A percentile compares a stretch with the other conserved stretches of the same genome.
Evolutionary conservation across 441 rosid genomes (phyloP).

Genomic region (Rhodomyrtus psidioides): DNA sequence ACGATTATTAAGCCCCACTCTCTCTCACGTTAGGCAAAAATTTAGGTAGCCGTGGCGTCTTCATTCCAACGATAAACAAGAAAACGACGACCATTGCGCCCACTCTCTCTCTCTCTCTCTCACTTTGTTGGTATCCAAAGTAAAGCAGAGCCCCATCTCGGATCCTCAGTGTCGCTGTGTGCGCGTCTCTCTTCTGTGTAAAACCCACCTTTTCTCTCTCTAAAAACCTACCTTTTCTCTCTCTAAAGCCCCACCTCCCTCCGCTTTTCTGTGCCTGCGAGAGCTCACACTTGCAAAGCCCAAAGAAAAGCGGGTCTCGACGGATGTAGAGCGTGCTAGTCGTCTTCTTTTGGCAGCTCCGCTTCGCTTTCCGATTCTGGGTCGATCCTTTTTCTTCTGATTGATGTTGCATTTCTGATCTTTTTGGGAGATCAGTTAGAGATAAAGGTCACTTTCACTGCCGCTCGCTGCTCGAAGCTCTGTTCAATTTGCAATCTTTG

Average conservation of each 20-base stretch:
- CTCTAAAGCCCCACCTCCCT: not conserved
- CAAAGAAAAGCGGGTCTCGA: not conserved
- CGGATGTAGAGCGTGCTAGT: not conserved
- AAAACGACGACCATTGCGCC: too few relatives aligned
- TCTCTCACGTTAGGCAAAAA: too few relatives aligned
- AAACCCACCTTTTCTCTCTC: not conserved
- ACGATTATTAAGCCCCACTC: too few relatives aligned
- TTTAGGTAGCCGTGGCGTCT: too few relatives aligned
- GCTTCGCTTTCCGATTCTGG: not conserved
- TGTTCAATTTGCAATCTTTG: not conserved
- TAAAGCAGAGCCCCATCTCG: not conserved
- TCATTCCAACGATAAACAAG: too few relatives aligned
- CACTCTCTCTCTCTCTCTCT: not conserved
- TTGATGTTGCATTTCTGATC: not conserved
- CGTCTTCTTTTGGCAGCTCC: not conserved
- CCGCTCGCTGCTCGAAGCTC: not conserved
- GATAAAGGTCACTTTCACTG: not conserved
- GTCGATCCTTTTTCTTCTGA: not conserved
- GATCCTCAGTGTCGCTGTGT: not conserved
- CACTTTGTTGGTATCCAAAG: not conserved
- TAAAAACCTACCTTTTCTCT: not conserved
- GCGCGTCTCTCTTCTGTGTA: not conserved
- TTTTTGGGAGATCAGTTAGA: not conserved
- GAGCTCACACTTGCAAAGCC: not conserved
- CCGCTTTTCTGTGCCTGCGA: not conserved